A percentile compares a stretch with the other conserved stretches of the same genome.
These are phyloP conservation scores for Asclepias syriaca DNA, from an alignment of 257 asterid genomes.

Conservation along the genomic window DNA sequence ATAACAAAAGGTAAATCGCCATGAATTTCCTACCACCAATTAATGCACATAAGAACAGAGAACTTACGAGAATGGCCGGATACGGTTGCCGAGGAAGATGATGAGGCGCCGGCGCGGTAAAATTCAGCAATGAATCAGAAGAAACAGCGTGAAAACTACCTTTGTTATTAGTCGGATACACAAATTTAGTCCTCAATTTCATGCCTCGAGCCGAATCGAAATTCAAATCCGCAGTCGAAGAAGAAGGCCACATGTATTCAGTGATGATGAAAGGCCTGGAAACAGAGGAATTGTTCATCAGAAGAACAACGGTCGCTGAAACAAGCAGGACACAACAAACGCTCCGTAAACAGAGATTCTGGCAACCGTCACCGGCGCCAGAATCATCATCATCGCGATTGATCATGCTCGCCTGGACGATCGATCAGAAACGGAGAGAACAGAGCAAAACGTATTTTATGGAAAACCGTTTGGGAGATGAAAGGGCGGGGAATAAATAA, in stretches of 20 bases:
- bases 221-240: background rate
- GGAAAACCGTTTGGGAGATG: background rate
- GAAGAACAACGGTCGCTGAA: background rate
- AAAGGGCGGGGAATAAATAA: slow-evolving; percentile 9
- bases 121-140: background rate
- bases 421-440: background rate
- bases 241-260: background rate
- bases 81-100: slow-evolving; percentile 6
- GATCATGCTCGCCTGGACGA: background rate
- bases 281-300: background rate
- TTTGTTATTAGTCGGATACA: background rate
- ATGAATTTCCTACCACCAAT: background rate
- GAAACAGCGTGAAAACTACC: slow-evolving; percentile 1
- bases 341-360: background rate
- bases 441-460: background rate
- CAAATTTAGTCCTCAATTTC: background rate
- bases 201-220: background rate
- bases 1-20: background rate
- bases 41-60: background rate
- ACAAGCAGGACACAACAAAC: background rate
- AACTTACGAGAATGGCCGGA: slow-evolving; percentile 6
- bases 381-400: background rate
- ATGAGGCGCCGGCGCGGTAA: background rate
- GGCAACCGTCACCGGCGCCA: background rate
- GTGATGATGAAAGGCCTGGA: background rate